phyloP scores from a whole-genome alignment of 345 rosid genomes.

The Bruguiera parviflora region DNA sequence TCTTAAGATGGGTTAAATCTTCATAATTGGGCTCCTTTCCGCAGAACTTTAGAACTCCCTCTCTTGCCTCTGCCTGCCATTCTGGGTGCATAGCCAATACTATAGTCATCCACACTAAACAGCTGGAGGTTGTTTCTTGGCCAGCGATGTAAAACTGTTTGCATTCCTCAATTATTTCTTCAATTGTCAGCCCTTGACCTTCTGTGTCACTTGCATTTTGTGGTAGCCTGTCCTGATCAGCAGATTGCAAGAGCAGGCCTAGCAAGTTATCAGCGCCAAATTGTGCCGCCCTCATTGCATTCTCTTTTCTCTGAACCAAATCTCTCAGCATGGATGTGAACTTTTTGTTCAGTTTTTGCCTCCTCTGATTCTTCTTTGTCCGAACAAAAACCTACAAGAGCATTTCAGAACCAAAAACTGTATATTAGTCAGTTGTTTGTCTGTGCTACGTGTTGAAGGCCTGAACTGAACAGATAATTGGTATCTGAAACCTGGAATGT shows the following conservation, averaged over 20 bases:
- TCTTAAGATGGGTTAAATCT: conserved; percentile 33
- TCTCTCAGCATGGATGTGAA: conserved; percentile 30
- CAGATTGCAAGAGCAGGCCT: conserved; percentile 37
- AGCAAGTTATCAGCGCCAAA: conserved; percentile 35
- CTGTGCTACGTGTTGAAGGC: too few species aligned
- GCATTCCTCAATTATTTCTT: conserved; percentile 56
- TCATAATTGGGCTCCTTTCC: conserved; percentile 27
- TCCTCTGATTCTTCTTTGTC: conserved; percentile 46
- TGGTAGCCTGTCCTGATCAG: conserved; percentile 10
- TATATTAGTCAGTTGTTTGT: too few species aligned
- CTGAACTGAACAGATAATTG: not conserved
- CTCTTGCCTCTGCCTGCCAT: conserved; percentile 56
- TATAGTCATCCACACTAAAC: conserved; percentile 46
- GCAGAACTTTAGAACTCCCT: conserved; percentile 42
- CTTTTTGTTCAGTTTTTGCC: conserved; percentile 32
- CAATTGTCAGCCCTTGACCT: conserved; percentile 29
- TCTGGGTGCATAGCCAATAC: conserved; percentile 47
- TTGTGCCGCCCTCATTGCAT: conserved; percentile 27
- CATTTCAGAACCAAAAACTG: not conserved
- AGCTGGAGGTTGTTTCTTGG: conserved; percentile 54
- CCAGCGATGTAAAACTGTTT: conserved; percentile 53
- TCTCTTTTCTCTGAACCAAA: conserved; percentile 32
- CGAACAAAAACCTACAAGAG: conserved; percentile 40
- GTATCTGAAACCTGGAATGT: conserved; percentile 55
- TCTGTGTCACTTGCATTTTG: conserved; percentile 19